These are phyloP conservation scores for Chaetothyriales sp. DNA, from an alignment of 2,329 filamentous ascomycete genomes.

Conservation along the genomic window DNA sequence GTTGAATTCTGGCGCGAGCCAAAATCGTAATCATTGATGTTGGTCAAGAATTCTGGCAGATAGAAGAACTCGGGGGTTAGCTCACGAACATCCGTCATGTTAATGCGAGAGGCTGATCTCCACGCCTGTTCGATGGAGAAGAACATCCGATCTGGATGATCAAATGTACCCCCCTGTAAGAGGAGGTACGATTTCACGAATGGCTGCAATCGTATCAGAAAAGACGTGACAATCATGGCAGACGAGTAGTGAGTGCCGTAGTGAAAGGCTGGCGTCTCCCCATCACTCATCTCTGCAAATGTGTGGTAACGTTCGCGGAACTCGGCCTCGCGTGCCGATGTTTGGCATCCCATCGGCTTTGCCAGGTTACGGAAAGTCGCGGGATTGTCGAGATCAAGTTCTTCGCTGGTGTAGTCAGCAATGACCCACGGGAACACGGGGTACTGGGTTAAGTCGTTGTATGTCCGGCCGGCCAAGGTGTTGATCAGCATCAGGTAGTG, in stretches of 20 bases:
- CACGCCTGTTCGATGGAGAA: slow-evolving; percentile 85
- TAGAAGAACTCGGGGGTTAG: slow-evolving; percentile 97
- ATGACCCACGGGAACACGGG: slow-evolving; percentile 96
- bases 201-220: slow-evolving; percentile 84
- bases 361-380: slow-evolving; percentile 79
- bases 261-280: slow-evolving; percentile 66
- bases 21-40: slow-evolving; percentile 89
- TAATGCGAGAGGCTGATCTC: slow-evolving; percentile 76
- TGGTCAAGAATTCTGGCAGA: slow-evolving; percentile 85
- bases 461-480: slow-evolving; percentile 89
- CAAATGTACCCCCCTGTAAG: slow-evolving; percentile 88
- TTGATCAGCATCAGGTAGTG: slow-evolving; percentile 98
- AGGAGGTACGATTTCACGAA: slow-evolving; percentile 93
- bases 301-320: slow-evolving; percentile 76
- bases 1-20: slow-evolving; percentile 70
- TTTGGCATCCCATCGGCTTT: slow-evolving; percentile 94
- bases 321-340: slow-evolving; percentile 56
- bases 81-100: slow-evolving; percentile 88
- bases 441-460: slow-evolving; percentile 96
- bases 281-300: slow-evolving; percentile 79
- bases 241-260: slow-evolving; percentile 98
- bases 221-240: slow-evolving; percentile 96
- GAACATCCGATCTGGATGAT: slow-evolving; percentile 90
- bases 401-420: slow-evolving; percentile 87
- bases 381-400: slow-evolving; percentile 74